These are phyloP conservation scores for Mortierella sp. DNA, from an alignment of 371 early-diverging fungal genomes.

Conservation along the genomic window DNA sequence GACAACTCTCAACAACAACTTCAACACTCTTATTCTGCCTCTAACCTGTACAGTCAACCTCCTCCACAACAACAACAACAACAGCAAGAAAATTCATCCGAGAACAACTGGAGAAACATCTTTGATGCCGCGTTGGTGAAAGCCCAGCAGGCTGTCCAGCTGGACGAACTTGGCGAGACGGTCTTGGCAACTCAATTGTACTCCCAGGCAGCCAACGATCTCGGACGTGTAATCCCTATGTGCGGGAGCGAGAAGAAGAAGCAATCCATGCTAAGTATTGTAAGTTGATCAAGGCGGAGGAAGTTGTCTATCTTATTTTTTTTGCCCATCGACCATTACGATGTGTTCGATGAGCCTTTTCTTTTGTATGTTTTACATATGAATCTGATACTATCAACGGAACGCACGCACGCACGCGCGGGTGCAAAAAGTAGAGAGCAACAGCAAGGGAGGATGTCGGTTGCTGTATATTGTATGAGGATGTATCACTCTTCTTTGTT, in stretches of 20 bases:
- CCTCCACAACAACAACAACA: background rate
- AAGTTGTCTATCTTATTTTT: background rate
- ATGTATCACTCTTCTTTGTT: background rate
- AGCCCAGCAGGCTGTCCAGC: slow-evolving; percentile 29
- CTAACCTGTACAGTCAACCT: background rate
- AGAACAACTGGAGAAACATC: slow-evolving; percentile 19
- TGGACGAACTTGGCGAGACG: slow-evolving; percentile 25
- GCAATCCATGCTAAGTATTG: slow-evolving; percentile 37
- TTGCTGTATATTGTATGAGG: background rate
- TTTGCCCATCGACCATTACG: background rate
- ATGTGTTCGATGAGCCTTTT: background rate
- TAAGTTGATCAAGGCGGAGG: background rate
- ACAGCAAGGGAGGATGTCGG: background rate
- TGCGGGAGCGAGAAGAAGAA: slow-evolving; percentile 37
- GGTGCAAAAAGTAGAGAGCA: background rate
- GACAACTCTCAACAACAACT: background rate
- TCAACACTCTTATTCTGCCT: background rate
- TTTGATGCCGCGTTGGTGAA: slow-evolving; percentile 25
- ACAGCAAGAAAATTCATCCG: slow-evolving; percentile 4
- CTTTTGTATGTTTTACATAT: slow-evolving; percentile 5
- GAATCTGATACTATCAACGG: background rate
- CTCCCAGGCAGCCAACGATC: slow-evolving; percentile 29
- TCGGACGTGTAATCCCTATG: slow-evolving; percentile 31
- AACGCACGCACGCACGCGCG: background rate
- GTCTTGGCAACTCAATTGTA: slow-evolving; percentile 16